Percentiles rank a stretch among this genome's conserved stretches.
Evolutionary conservation across 208 protist genomes (phyloP).

Genomic region (Leishmania gerbilli): DNA sequence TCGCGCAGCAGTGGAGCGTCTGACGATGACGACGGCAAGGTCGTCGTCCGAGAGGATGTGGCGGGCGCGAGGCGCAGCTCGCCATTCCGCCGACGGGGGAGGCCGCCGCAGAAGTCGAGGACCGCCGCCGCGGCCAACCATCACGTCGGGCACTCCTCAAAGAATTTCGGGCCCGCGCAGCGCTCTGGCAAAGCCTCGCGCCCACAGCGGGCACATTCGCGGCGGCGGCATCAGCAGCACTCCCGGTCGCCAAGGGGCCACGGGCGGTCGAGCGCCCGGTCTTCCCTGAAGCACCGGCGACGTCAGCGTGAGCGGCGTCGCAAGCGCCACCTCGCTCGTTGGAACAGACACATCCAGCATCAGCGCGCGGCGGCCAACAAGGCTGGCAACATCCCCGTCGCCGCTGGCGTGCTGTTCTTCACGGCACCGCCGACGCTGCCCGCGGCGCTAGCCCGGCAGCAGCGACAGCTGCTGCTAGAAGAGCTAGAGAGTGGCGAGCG

Average conservation of each 20-base stretch:
- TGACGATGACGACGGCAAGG: background rate
- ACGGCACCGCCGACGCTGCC: conserved; percentile 21
- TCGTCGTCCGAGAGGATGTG: background rate
- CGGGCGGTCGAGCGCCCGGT: background rate
- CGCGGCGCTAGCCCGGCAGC: conserved; percentile 3
- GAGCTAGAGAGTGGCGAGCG: conserved; percentile 1
- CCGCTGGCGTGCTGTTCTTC: conserved; percentile 28
- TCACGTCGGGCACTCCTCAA: background rate
- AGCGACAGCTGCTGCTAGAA: background rate
- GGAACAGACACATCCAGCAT: conserved; percentile 7
- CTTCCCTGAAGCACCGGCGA: conserved; percentile 1
- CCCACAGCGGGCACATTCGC: background rate
- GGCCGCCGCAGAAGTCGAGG: background rate
- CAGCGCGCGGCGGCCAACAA: conserved; percentile 17
- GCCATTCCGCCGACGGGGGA: background rate
- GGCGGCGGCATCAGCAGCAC: background rate
- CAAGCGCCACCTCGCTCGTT: background rate
- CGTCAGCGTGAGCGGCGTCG: background rate
- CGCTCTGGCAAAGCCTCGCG: background rate
- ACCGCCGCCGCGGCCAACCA: background rate
- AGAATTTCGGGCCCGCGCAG: background rate
- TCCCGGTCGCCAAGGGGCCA: background rate
- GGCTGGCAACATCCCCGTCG: conserved; percentile 17
- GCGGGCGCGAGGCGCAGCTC: background rate
- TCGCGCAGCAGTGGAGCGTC: conserved; percentile 8